Conservation (phyloP, 2,329 filamentous ascomycete genomes). For the Fusarium beomiforme region DNA sequence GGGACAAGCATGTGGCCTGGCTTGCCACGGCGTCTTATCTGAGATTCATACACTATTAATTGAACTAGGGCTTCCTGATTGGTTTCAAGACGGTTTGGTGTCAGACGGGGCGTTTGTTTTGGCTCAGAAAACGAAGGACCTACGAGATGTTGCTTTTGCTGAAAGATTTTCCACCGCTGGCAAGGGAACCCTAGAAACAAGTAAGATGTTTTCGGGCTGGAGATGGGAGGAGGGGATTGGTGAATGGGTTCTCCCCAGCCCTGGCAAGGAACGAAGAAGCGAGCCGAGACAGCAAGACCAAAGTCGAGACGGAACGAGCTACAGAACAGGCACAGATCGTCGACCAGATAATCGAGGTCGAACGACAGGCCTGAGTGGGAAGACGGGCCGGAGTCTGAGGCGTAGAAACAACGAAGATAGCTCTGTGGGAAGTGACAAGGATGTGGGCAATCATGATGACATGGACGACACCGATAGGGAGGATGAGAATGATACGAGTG, state of each 20-base stretch:
- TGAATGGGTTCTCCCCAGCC: conserved; percentile 49
- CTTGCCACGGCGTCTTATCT: conserved; percentile 51
- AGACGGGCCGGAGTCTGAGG: conserved; percentile 2
- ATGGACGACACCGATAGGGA: conserved; percentile 15
- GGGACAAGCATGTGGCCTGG: conserved; percentile 53
- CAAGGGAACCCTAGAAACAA: conserved; percentile 12
- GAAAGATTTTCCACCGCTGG: conserved; percentile 52
- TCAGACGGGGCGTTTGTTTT: conserved; percentile 61
- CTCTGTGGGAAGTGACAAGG: conserved; percentile 17
- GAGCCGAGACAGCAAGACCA: conserved; percentile 7
- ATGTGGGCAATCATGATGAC: conserved; percentile 9
- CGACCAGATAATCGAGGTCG: conserved; percentile 19
- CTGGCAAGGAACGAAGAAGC: conserved; percentile 20
- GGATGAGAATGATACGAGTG: conserved; percentile 21
- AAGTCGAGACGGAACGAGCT: conserved; percentile 2
- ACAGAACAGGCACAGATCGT: conserved; percentile 14
- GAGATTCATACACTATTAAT: conserved; percentile 55
- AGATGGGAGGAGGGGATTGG: conserved; percentile 55
- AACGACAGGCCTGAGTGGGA: conserved; percentile 18
- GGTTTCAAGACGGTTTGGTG: conserved; percentile 51
- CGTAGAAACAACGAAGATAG: not conserved
- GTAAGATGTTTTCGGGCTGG: conserved; percentile 49
- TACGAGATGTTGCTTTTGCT: conserved; percentile 64
- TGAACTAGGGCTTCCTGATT: conserved; percentile 45
- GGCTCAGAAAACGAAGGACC: conserved; percentile 62